Evolutionary conservation across 2,329 filamentous ascomycete genomes (phyloP), one percentile per base, ranked within the genome.

Genomic region (Aureobasidium subglaciale): DNA sequence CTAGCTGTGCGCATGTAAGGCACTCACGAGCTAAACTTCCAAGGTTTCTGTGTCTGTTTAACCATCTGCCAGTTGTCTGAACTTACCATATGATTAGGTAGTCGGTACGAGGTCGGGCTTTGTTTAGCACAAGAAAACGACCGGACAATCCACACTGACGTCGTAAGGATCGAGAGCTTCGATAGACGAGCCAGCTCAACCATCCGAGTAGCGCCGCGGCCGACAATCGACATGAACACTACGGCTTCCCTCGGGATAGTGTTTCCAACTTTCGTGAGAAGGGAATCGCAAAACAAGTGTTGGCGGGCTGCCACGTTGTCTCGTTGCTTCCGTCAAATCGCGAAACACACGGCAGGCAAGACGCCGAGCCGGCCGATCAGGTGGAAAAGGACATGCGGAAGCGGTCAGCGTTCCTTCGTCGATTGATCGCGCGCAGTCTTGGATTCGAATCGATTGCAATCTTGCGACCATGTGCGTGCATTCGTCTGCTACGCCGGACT

Each of bases 71-170:
- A 30, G 20, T 45, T 27, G 20, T 15, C 9, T 22, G 11, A 45
- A 20, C 18, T 11, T 29, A 32, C 42, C 42, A 32, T 15, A 7
- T 9, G 42, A 22, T 1, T 22, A 20, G 16, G 16, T 29, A 32
- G 42, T 32, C 32, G 42, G 42, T 30, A 45, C 42, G 27, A 32
- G 27, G 15, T 30, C 29, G 24, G 16, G 29, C 43, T 48, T 35
- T 20, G 30, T 48, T 25, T 35, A 35, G 30, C 20, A 34, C 20
- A 18, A 24, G 18, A 22, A 22, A 13, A 13, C 3, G n/a, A 13
- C 13, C 10, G n/a, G 4, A 48, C 20, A 37, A 38, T 50, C 46
- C 46, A 50, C 46, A 37, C 46, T 50, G 46, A 50, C 46, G 46
- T 50, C 45, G 32, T 10, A 13, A 20, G 30, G 22, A 24, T 37